These are phyloP conservation scores for Sphagnum tenellum DNA, from an alignment of 225 moss, liverwort and hornwort species.

Conservation along the genomic window DNA sequence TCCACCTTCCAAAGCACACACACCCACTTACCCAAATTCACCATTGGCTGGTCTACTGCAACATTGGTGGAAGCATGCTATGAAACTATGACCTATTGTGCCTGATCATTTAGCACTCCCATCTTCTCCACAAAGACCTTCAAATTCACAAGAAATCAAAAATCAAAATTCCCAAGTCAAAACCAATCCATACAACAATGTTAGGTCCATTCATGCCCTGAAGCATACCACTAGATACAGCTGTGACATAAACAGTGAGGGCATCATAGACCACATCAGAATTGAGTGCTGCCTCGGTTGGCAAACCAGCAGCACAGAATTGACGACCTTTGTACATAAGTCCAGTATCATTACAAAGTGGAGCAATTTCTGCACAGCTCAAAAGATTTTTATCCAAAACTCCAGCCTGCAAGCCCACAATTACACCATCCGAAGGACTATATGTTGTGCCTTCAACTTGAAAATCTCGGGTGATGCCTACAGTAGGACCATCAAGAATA, in stretches of 20 bases:
- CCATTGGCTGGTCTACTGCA: conserved; percentile 10
- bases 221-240: no score
- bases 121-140: conserved; percentile 96
- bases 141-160: neutral
- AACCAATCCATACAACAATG: neutral
- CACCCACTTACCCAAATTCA: conserved; percentile 23
- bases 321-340: conserved; percentile 53
- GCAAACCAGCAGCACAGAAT: conserved; percentile 76
- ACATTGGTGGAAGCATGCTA: conserved; percentile 17
- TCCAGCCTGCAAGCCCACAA: conserved; percentile 45
- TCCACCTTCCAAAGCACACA: neutral
- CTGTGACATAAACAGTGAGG: no score
- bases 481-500: conserved; percentile 53
- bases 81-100: conserved; percentile 27
- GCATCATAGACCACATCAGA: neutral
- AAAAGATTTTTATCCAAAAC: conserved; percentile 62
- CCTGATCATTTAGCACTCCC: conserved; percentile 59
- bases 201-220: neutral
- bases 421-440: conserved; percentile 55
- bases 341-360: conserved; percentile 85
- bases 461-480: conserved; percentile 51
- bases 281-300: conserved; percentile 88
- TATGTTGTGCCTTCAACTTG: conserved; percentile 94
- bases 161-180: neutral
- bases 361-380: conserved; percentile 58